Evolutionary conservation across 768 basidiomycete genomes (phyloP).

Genomic region (Auriscalpium vulgare): DNA sequence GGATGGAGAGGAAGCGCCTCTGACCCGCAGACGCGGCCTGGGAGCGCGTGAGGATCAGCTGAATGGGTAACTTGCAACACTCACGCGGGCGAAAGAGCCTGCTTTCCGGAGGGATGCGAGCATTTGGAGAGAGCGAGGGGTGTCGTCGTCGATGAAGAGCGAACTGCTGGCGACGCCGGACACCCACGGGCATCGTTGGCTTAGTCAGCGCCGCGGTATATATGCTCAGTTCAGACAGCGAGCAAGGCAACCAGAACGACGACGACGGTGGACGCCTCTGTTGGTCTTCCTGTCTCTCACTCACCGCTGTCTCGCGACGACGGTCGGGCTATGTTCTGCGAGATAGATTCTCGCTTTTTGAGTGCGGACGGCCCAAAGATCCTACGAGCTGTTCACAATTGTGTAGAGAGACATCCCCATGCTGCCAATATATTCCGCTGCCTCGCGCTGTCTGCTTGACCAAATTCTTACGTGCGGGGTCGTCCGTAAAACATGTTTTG

Average conservation of each 20-base stretch:
- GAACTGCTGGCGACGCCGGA: neutral
- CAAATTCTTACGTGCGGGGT: no score
- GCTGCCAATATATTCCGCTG: neutral
- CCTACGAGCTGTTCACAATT: constrained; percentile 71
- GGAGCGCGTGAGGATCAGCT: constrained; percentile 6
- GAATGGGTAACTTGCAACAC: constrained; percentile 20
- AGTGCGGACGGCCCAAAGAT: constrained; percentile 11
- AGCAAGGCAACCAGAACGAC: constrained; percentile 47
- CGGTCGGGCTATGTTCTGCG: constrained; percentile 48
- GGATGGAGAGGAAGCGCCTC: constrained; percentile 90
- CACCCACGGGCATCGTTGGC: constrained; percentile 1
- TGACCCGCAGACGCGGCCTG: constrained; percentile 72
- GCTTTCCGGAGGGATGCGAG: constrained; percentile 61
- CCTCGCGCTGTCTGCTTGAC: neutral
- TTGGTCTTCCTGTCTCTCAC: constrained; percentile 66
- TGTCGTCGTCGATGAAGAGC: constrained; percentile 8
- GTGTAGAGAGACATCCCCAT: constrained; percentile 52
- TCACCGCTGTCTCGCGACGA: constrained; percentile 27
- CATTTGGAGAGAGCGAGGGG: constrained; percentile 37
- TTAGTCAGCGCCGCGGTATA: constrained; percentile 35
- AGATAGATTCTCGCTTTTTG: constrained; percentile 33
- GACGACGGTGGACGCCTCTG: constrained; percentile 61
- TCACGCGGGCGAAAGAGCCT: constrained; percentile 54
- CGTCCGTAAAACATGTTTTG: no score
- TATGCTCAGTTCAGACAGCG: neutral